These are phyloP conservation scores for Nakazawaea wickerhamii DNA, from an alignment of 805 yeast species.

Conservation along the genomic window DNA sequence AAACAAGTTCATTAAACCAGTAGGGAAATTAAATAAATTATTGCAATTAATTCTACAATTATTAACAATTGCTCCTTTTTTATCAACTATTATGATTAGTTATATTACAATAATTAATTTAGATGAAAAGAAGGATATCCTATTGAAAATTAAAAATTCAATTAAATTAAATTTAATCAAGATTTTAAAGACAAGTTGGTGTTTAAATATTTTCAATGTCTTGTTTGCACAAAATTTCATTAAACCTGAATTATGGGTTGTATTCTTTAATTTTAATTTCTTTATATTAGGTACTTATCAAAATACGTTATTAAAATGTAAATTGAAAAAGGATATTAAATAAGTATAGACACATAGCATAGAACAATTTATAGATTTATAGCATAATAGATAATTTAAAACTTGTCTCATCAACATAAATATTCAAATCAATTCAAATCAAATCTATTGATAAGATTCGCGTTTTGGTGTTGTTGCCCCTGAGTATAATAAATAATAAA, in stretches of 20 bases:
- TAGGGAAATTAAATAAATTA: conserved; percentile 34
- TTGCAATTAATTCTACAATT: conserved; percentile 48
- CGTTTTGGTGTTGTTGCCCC: background rate
- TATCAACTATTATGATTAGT: conserved; percentile 41
- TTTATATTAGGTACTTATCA: conserved; percentile 59
- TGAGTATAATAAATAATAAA: background rate
- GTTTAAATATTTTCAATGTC: conserved; percentile 48
- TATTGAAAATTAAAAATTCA: conserved; percentile 25
- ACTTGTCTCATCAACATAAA: no score
- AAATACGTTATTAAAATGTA: conserved; percentile 47
- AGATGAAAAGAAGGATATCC: conserved; percentile 6
- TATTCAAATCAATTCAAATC: background rate
- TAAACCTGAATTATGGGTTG: conserved; percentile 58
- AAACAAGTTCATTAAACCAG: conserved; percentile 38
- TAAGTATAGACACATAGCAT: background rate
- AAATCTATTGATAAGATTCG: background rate
- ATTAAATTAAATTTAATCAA: conserved; percentile 38
- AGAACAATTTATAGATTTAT: background rate
- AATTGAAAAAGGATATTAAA: conserved; percentile 18
- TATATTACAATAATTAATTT: conserved; percentile 35
- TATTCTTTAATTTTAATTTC: conserved; percentile 52
- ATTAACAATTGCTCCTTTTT: conserved; percentile 49
- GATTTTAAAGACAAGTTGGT: conserved; percentile 47
- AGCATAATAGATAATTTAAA: background rate
- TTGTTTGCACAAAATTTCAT: conserved; percentile 52